These are phyloP conservation scores for Sporothrix curviconia DNA, from an alignment of 2,329 filamentous ascomycete species.

Conservation along the genomic window DNA sequence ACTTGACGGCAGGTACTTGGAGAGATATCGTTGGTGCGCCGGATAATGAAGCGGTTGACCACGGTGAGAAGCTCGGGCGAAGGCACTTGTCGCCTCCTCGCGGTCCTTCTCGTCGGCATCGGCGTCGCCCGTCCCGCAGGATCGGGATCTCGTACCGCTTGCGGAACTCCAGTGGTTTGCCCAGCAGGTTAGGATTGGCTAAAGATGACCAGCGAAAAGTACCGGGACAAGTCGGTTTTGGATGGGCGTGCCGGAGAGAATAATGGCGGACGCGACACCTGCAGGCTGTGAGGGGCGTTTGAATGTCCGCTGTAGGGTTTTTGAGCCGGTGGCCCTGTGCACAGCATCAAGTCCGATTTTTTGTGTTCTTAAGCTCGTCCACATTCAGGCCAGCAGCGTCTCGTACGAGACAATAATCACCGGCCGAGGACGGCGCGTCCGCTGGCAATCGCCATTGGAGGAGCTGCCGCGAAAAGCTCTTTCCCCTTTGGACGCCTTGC, in stretches of 20 bases:
- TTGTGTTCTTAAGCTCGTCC: constrained; percentile 80
- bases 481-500: constrained; percentile 92
- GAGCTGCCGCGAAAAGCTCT: constrained; percentile 79
- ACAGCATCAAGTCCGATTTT: constrained; percentile 88
- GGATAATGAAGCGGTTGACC: constrained; percentile 98
- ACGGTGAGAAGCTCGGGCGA: constrained; percentile 69
- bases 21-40: constrained; percentile 96
- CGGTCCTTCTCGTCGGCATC: constrained; percentile 78
- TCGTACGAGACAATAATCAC: constrained; percentile 98
- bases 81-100: constrained; percentile 74
- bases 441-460: constrained; percentile 86
- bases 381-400: constrained; percentile 84
- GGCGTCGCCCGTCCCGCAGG: constrained; percentile 80
- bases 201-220: constrained; percentile 92
- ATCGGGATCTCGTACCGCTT: constrained; percentile 94
- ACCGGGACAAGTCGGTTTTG: constrained; percentile 98
- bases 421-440: constrained; percentile 81
- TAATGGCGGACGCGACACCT: constrained; percentile 87
- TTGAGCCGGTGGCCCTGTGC: constrained; percentile 95
- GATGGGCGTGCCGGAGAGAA: constrained; percentile 92
- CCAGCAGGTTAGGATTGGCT: constrained; percentile 89
- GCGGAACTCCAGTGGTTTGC: constrained; percentile 82
- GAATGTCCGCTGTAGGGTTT: constrained; percentile 92
- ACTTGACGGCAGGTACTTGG: constrained; percentile 98
- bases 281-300: constrained; percentile 81